phyloP scores from a whole-genome alignment of 768 basidiomycete species.

The Tephrocybe sp. region DNA sequence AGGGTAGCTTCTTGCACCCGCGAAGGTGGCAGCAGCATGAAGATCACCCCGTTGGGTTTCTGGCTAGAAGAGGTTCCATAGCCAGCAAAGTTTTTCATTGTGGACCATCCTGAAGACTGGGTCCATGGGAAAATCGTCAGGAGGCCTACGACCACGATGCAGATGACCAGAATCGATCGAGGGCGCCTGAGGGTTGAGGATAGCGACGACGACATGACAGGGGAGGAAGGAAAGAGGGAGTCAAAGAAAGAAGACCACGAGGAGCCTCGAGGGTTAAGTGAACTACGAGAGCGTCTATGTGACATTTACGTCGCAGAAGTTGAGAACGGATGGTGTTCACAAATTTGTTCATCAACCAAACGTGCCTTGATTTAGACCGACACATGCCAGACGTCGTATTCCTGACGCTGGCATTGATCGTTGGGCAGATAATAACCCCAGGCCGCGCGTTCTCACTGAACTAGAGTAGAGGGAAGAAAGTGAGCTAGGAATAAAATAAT shows the following conservation, averaged over 20 bases:
- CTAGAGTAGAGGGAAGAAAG: no score
- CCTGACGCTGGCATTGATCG: no score
- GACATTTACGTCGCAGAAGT: neutral
- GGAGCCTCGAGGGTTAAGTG: neutral
- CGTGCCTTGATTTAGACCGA: no score
- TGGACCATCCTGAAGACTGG: neutral
- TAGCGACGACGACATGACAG: slow-evolving; percentile 8
- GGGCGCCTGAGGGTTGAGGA: slow-evolving; percentile 8
- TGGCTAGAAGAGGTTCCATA: neutral
- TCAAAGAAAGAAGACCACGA: neutral
- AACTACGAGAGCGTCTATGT: neutral
- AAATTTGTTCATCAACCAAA: no score
- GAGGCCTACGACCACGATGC: slow-evolving; percentile 1
- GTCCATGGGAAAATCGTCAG: slow-evolving; percentile 2
- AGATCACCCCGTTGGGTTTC: slow-evolving; percentile 24
- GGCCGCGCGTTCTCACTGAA: no score
- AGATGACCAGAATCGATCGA: neutral
- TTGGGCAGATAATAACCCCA: no score
- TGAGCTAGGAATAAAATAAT: no score
- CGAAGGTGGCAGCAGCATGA: slow-evolving; percentile 24
- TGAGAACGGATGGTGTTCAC: neutral
- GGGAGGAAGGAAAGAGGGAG: neutral
- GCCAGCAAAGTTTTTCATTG: neutral
- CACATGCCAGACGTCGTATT: no score
- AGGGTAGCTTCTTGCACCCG: slow-evolving; percentile 24